A percentile compares a stretch with the other conserved stretches of the same genome.
Conservation (phyloP, 2,329 filamentous ascomycete species). For the Chlorencoelia australis region DNA sequence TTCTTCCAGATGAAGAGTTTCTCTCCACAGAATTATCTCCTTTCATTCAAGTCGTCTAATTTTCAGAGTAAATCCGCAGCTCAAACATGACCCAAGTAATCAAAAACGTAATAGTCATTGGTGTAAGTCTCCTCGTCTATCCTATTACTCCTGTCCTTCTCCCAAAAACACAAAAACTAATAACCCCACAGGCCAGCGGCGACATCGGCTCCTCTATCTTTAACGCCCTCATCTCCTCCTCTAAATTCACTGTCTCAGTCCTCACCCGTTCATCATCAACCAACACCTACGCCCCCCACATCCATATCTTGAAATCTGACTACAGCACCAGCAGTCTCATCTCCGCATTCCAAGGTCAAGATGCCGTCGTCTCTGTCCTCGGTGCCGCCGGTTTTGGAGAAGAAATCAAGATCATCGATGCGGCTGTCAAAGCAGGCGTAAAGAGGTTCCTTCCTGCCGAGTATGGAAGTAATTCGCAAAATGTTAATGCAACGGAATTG, state of each 20-base stretch:
- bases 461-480: constrained; percentile 31
- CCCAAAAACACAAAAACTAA: no score
- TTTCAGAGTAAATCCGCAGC: no score
- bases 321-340: constrained; percentile 4
- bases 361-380: constrained; percentile 15
- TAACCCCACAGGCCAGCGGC: no score
- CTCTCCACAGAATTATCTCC: no score
- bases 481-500: constrained; percentile 7
- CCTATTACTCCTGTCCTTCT: no score
- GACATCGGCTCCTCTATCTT: constrained; percentile 15
- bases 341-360: constrained; percentile 25
- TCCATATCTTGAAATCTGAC: constrained; percentile 11
- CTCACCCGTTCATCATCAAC: constrained; percentile 23
- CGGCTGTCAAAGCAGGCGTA: constrained; percentile 45
- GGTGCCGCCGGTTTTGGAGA: constrained; percentile 1
- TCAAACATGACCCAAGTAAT: no score
- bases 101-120: no score
- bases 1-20: no score
- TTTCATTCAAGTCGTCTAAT: no score
- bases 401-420: constrained; percentile 39
- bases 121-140: no score
- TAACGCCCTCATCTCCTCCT: constrained; percentile 9
- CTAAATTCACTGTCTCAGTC: constrained; percentile 29
- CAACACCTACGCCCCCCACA: constrained; percentile 15
- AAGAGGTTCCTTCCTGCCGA: constrained; percentile 51